Evolutionary conservation across 371 early-diverging fungal species (phyloP).

Genomic region (Astathelohania contejeani): DNA sequence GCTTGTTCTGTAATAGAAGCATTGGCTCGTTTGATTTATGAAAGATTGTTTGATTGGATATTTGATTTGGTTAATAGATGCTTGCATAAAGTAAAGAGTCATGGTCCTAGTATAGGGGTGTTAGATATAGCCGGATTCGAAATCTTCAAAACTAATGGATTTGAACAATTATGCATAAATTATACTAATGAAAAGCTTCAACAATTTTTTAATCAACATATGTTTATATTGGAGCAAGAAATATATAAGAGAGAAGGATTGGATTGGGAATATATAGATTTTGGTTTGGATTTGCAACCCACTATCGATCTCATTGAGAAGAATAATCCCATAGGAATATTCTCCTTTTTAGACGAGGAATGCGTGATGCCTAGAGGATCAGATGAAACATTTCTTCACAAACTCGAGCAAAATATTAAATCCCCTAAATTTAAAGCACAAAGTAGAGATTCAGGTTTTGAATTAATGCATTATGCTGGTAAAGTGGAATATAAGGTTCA

Average conservation of each 20-base stretch:
- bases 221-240: constrained; percentile 97
- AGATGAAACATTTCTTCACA: constrained; percentile 81
- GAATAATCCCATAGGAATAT: constrained; percentile 80
- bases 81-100: constrained; percentile 57
- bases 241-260: constrained; percentile 88
- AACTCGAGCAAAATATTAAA: constrained; percentile 55
- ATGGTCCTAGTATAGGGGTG: constrained; percentile 79
- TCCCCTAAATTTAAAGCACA: too few relatives aligned
- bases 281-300: constrained; percentile 91
- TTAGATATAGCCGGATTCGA: constrained; percentile 99
- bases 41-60: constrained; percentile 78
- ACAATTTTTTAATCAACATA: constrained; percentile 99
- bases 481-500: constrained; percentile 78
- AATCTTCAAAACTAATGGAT: constrained; percentile 84
- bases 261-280: constrained; percentile 94
- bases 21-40: constrained; percentile 78
- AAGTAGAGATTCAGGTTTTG: constrained; percentile 60
- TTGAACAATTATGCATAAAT: constrained; percentile 98
- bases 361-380: constrained; percentile 92
- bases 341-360: constrained; percentile 93
- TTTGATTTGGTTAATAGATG: constrained; percentile 71
- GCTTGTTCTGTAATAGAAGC: constrained; percentile 75
- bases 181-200: constrained; percentile 98
- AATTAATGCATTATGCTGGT: constrained; percentile 88
- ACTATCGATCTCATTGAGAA: constrained; percentile 94